Percentiles rank a stretch among this genome's conserved stretches.
These are phyloP conservation scores for Waltergamsia citrina DNA, from an alignment of 2,329 filamentous ascomycete genomes.

Conservation along the genomic window DNA sequence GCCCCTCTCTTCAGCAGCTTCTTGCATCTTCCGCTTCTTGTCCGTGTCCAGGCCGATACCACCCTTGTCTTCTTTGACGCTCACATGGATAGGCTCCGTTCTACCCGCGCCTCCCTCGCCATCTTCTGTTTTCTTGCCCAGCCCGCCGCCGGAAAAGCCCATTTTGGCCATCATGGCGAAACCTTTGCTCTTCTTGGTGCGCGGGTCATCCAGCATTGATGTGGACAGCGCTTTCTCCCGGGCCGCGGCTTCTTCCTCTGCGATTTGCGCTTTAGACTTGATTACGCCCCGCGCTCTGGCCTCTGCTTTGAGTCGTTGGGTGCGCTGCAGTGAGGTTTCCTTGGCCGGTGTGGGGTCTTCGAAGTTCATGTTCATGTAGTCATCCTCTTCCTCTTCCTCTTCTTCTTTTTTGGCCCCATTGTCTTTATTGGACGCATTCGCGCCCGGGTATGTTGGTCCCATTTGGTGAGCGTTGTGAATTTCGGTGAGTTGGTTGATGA, in stretches of 20 bases:
- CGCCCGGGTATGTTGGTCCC: not conserved
- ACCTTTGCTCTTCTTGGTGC: slow-evolving; percentile 65
- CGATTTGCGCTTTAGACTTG: slow-evolving; percentile 76
- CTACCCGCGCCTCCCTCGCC: slow-evolving; percentile 16
- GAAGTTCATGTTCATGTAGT: slow-evolving; percentile 97
- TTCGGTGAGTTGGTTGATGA: no score
- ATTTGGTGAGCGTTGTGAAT: not conserved
- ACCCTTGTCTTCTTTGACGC: slow-evolving; percentile 67
- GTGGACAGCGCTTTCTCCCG: slow-evolving; percentile 69
- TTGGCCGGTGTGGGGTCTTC: slow-evolving; percentile 49
- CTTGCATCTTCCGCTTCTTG: slow-evolving; percentile 65
- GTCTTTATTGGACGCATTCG: no score
- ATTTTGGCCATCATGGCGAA: slow-evolving; percentile 96
- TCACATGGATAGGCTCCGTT: slow-evolving; percentile 65
- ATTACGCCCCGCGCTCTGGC: slow-evolving; percentile 57
- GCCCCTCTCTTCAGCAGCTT: slow-evolving; percentile 47
- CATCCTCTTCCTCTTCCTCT: slow-evolving; percentile 60
- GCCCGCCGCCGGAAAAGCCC: slow-evolving; percentile 71
- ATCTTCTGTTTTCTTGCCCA: slow-evolving; percentile 51
- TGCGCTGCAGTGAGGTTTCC: slow-evolving; percentile 46
- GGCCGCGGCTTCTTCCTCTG: slow-evolving; percentile 59
- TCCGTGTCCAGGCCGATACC: slow-evolving; percentile 81
- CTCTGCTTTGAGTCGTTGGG: slow-evolving; percentile 45
- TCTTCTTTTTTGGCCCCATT: slow-evolving; percentile 2
- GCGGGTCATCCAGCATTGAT: slow-evolving; percentile 54